These are phyloP conservation scores for Populus euphratica DNA, from an alignment of 345 rosid genomes.

Conservation along the genomic window DNA sequence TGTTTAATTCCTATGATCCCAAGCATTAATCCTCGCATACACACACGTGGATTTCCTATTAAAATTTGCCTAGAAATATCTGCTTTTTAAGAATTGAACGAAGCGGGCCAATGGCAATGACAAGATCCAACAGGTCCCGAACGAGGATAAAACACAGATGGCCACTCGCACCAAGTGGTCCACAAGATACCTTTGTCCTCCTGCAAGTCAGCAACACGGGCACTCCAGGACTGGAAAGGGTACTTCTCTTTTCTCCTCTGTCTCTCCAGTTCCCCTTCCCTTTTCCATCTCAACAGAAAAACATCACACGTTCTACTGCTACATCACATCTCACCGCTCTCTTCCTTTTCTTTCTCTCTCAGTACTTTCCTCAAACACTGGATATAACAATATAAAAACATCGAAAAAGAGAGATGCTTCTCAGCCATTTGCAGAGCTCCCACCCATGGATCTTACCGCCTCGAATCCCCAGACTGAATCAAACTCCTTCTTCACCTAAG, in stretches of 20 bases:
- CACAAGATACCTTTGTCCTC: neutral
- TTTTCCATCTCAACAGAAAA: neutral
- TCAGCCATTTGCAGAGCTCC: neutral
- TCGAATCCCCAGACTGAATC: neutral
- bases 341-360: neutral
- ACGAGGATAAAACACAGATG: neutral
- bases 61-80: neutral
- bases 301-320: neutral
- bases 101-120: neutral
- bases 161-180: neutral
- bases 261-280: neutral
- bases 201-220: neutral
- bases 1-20: no score
- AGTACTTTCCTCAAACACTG: conserved; percentile 11
- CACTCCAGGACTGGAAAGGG: neutral
- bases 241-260: no score
- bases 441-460: neutral
- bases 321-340: neutral
- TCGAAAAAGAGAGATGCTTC: conserved; percentile 1
- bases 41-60: neutral
- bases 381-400: neutral
- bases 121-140: neutral
- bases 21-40: no score
- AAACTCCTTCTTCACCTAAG: neutral
- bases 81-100: neutral